phyloP scores from a whole-genome alignment of 768 basidiomycete species.

The Erythrobasidium yunnanense region DNA sequence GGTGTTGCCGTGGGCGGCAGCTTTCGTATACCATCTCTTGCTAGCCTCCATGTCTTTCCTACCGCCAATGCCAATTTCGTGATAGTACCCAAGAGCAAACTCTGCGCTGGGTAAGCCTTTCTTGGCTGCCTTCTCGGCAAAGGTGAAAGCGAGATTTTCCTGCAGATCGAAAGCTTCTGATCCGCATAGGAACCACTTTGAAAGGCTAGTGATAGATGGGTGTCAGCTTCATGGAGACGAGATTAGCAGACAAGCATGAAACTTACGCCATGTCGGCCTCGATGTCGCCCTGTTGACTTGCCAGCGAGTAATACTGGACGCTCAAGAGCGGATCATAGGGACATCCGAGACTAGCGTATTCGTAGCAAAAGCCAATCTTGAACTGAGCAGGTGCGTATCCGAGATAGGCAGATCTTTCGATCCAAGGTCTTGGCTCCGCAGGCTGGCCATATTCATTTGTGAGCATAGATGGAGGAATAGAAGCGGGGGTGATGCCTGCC shows the following conservation, averaged over 20 bases:
- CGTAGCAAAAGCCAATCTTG: slow-evolving; percentile 83
- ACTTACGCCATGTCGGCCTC: slow-evolving; percentile 77
- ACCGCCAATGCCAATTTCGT: slow-evolving; percentile 80
- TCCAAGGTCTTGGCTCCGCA: slow-evolving; percentile 59
- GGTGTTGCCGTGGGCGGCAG: slow-evolving; percentile 62
- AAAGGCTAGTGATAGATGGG: slow-evolving; percentile 46
- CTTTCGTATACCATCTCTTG: slow-evolving; percentile 63
- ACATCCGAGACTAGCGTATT: slow-evolving; percentile 75
- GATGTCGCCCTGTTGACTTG: slow-evolving; percentile 70
- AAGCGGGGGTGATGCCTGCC: slow-evolving; percentile 40
- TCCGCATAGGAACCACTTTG: slow-evolving; percentile 95
- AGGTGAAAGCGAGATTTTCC: slow-evolving; percentile 70
- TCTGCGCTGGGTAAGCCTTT: slow-evolving; percentile 61
- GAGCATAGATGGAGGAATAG: slow-evolving; percentile 51
- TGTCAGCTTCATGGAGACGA: neutral
- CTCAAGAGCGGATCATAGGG: slow-evolving; percentile 76
- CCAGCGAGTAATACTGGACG: slow-evolving; percentile 73
- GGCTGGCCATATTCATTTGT: slow-evolving; percentile 44
- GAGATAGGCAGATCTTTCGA: slow-evolving; percentile 73
- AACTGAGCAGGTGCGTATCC: slow-evolving; percentile 72
- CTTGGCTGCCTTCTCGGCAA: slow-evolving; percentile 63
- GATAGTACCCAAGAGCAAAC: slow-evolving; percentile 93
- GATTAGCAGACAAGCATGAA: neutral
- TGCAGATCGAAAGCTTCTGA: slow-evolving; percentile 48
- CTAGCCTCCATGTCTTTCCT: slow-evolving; percentile 49